Conservation (phyloP, 1,284 basidiomycete species). For the Microbotryum violaceum region DNA sequence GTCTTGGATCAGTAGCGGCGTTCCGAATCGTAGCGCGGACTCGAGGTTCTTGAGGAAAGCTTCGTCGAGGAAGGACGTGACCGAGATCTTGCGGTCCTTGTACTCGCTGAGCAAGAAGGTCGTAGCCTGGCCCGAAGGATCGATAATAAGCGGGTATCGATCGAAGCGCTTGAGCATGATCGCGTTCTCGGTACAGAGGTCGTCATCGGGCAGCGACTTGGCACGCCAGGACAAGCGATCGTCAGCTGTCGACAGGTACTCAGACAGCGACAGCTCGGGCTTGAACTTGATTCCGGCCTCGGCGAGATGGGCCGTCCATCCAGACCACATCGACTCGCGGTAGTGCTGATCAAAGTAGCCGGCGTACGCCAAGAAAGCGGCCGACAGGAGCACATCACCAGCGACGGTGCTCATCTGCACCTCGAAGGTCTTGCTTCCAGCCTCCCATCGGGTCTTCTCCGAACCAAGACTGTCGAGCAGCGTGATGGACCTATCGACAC, state of each 20-base stretch:
- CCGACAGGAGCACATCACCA: constrained; percentile 90
- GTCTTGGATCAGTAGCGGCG: constrained; percentile 93
- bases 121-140: constrained; percentile 97
- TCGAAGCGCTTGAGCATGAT: constrained; percentile 99
- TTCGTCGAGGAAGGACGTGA: constrained; percentile 97
- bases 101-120: constrained; percentile 91
- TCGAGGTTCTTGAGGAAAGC: constrained; percentile 98
- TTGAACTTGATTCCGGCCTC: constrained; percentile 93
- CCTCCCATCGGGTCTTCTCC: constrained; percentile 90
- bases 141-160: constrained; percentile 95
- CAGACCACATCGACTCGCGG: constrained; percentile 93
- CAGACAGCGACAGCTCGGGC: constrained; percentile 79
- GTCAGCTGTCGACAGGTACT: constrained; percentile 95
- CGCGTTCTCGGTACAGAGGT: constrained; percentile 93
- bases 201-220: constrained; percentile 87
- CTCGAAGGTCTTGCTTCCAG: constrained; percentile 91
- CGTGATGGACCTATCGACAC: constrained; percentile 95
- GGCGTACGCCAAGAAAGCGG: constrained; percentile 92
- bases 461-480: constrained; percentile 90
- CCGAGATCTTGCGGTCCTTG: constrained; percentile 91
- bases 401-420: constrained; percentile 98
- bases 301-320: constrained; percentile 80
- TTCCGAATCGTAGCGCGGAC: constrained; percentile 97
- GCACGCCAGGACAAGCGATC: constrained; percentile 94
- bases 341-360: constrained; percentile 99